A percentile compares a stretch with the other conserved stretches of the same genome.
These are phyloP conservation scores for Stylonectria norvegica DNA, from an alignment of 2,329 filamentous ascomycete species.

Conservation along the genomic window DNA sequence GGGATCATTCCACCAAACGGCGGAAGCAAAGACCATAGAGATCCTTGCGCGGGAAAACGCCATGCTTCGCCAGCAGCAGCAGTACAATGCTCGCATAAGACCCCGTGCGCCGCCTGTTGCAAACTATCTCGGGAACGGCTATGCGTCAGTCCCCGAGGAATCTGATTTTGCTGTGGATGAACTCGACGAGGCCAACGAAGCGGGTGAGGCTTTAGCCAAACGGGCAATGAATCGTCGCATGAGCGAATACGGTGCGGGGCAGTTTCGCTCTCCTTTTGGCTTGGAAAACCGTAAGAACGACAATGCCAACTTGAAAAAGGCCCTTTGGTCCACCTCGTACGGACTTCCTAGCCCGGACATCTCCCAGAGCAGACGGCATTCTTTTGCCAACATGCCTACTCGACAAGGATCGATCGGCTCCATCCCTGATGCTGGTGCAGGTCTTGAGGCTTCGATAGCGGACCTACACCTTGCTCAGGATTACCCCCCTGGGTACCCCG, in stretches of 20 bases:
- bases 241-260: constrained; percentile 52
- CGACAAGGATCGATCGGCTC: constrained; percentile 63
- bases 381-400: constrained; percentile 68
- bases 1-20: constrained; percentile 51
- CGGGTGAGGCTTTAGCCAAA: constrained; percentile 44
- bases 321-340: constrained; percentile 69
- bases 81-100: constrained; percentile 53
- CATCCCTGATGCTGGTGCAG: constrained; percentile 48
- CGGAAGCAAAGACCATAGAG: constrained; percentile 62
- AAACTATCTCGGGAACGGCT: constrained; percentile 54
- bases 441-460: constrained; percentile 44
- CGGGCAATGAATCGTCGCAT: constrained; percentile 49
- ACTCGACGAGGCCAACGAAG: constrained; percentile 59
- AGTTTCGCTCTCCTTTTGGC: constrained; percentile 48
- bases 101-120: constrained; percentile 57
- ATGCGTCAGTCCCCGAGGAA: constrained; percentile 60
- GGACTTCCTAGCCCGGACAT: constrained; percentile 62
- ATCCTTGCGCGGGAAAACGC: constrained; percentile 61
- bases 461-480: constrained; percentile 45
- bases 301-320: constrained; percentile 57
- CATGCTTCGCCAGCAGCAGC: constrained; percentile 54
- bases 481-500: constrained; percentile 39
- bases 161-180: constrained; percentile 72
- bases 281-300: constrained; percentile 61
- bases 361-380: constrained; percentile 74